phyloP scores from a whole-genome alignment of 2,329 filamentous ascomycete species.

The Verticillium dahliae region DNA sequence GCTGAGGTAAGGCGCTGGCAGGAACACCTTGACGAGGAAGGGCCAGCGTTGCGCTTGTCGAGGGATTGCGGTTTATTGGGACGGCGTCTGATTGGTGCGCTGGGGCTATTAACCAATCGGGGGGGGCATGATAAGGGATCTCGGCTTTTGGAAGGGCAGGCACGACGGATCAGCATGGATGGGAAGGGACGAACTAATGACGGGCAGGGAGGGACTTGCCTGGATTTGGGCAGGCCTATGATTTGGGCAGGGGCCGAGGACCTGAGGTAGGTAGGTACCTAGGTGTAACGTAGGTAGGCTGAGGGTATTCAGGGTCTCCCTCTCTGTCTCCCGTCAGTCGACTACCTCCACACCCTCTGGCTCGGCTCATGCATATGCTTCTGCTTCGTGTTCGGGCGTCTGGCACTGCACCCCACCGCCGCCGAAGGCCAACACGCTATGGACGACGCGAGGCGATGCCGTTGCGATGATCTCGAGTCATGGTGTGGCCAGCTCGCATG shows the following conservation, averaged over 20 bases:
- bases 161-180: neutral
- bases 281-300: neutral
- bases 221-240: too few species aligned
- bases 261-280: too few species aligned
- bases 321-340: neutral
- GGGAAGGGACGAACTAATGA: too few species aligned
- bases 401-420: neutral
- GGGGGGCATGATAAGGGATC: neutral
- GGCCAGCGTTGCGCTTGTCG: neutral
- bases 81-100: neutral
- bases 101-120: neutral
- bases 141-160: neutral
- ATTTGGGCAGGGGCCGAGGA: too few species aligned
- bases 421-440: neutral
- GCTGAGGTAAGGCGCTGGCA: neutral
- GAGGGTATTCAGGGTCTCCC: neutral
- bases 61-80: neutral
- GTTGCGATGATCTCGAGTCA: neutral
- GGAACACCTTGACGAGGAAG: neutral
- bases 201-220: too few species aligned
- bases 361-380: neutral
- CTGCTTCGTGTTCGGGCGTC: neutral
- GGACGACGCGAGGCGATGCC: neutral
- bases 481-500: neutral
- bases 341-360: neutral